Conservation (phyloP, 495 filamentous ascomycete genomes). For the Geopyxis carbonaria region DNA sequence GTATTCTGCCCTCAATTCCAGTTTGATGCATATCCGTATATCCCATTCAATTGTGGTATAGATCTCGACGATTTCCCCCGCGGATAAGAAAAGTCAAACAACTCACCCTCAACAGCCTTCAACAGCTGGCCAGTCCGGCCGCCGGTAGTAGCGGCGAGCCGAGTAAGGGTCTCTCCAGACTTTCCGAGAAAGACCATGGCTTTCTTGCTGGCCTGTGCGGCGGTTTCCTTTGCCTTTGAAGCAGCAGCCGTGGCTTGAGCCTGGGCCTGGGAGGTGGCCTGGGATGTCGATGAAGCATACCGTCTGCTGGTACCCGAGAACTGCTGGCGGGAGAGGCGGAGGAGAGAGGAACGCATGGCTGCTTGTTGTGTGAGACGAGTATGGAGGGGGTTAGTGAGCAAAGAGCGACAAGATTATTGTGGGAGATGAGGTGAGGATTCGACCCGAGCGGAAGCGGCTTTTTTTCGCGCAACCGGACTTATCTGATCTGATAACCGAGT, state of each 20-base stretch:
- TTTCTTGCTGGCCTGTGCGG: slow-evolving; percentile 61
- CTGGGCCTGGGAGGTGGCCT: slow-evolving; percentile 42
- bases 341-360: slow-evolving; percentile 15
- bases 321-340: slow-evolving; percentile 19
- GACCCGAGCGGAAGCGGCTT: slow-evolving; percentile 6
- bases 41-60: too few species aligned
- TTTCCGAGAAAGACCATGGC: slow-evolving; percentile 54
- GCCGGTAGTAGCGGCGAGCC: slow-evolving; percentile 45
- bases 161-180: slow-evolving; percentile 37
- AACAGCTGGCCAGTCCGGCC: slow-evolving; percentile 71
- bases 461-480: neutral
- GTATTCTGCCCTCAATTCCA: too few species aligned
- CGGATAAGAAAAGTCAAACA: slow-evolving; percentile 5
- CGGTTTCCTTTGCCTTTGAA: slow-evolving; percentile 67
- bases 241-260: slow-evolving; percentile 25
- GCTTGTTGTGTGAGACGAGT: slow-evolving; percentile 2
- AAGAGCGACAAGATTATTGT: slow-evolving; percentile 2
- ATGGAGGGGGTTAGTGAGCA: slow-evolving; percentile 7
- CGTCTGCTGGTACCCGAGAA: slow-evolving; percentile 13
- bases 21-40: neutral
- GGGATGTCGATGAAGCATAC: slow-evolving; percentile 42
- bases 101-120: slow-evolving; percentile 73
- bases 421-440: slow-evolving; percentile 5
- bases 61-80: too few species aligned
- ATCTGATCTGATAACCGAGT: neutral